Evolutionary conservation across 345 rosid species (phyloP).

Genomic region (Euphorbia pulcherrima): DNA sequence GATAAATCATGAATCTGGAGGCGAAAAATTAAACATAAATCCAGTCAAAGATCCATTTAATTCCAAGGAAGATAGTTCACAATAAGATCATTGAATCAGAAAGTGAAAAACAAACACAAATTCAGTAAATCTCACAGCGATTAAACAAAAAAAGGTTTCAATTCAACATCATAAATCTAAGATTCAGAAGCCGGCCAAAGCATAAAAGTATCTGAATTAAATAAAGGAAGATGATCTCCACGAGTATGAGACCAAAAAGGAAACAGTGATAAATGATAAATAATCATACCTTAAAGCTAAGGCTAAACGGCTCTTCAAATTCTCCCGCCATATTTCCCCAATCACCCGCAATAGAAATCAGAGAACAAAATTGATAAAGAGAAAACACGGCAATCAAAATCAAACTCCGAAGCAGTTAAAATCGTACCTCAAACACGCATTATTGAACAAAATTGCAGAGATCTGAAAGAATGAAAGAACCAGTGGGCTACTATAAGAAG

Average conservation of each 20-base stretch:
- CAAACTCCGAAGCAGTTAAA: neutral
- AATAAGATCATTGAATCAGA: neutral
- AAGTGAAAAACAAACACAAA: neutral
- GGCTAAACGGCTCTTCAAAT: constrained; percentile 52
- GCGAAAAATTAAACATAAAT: neutral
- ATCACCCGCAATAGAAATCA: constrained; percentile 12
- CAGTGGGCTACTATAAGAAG: neutral
- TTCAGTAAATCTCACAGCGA: neutral
- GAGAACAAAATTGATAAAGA: neutral
- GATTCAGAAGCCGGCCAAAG: neutral
- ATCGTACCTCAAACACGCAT: constrained; percentile 4
- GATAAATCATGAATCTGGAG: neutral
- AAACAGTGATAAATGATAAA: neutral
- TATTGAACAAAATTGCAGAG: neutral
- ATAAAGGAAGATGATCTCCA: neutral
- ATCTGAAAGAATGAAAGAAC: constrained; percentile 3
- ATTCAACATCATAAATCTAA: neutral
- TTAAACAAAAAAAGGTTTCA: neutral
- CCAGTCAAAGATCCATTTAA: neutral
- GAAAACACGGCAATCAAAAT: neutral
- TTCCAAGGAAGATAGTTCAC: neutral
- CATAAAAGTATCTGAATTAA: neutral
- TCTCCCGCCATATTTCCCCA: constrained; percentile 56
- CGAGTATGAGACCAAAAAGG: neutral
- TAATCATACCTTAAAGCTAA: constrained; percentile 53